These are phyloP conservation scores for Ophiostoma montium DNA, from an alignment of 2,329 filamentous ascomycete species.

Conservation along the genomic window DNA sequence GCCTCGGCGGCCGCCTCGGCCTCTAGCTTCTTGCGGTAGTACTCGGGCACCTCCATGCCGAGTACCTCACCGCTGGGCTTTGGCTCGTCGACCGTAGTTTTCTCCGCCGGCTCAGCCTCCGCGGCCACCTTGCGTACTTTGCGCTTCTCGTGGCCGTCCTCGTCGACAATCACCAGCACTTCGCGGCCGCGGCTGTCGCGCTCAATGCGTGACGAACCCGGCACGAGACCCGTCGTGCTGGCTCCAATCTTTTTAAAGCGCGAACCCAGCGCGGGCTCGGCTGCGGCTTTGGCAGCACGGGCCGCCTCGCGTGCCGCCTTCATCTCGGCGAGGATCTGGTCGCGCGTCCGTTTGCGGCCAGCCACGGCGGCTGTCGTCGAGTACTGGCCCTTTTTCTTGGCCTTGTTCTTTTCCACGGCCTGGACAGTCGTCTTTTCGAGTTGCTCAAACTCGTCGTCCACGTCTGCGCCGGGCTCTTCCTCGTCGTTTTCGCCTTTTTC, in stretches of 20 bases:
- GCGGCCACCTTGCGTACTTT: slow-evolving; percentile 38
- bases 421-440: slow-evolving; percentile 41
- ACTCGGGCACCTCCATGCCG: slow-evolving; percentile 52
- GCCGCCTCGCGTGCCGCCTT: slow-evolving; percentile 49
- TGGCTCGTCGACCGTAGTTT: slow-evolving; percentile 20
- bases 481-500: slow-evolving; percentile 3
- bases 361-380: slow-evolving; percentile 36
- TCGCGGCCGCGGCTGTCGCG: slow-evolving; percentile 46
- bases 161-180: slow-evolving; percentile 50
- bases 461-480: slow-evolving; percentile 24
- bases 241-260: slow-evolving; percentile 53
- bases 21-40: slow-evolving; percentile 35
- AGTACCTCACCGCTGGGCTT: slow-evolving; percentile 40
- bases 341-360: slow-evolving; percentile 47
- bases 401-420: slow-evolving; percentile 35
- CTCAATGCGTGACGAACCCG: slow-evolving; percentile 37
- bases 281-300: slow-evolving; percentile 39
- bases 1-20: slow-evolving; percentile 29
- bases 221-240: slow-evolving; percentile 16
- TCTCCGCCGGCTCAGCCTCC: slow-evolving; percentile 22
- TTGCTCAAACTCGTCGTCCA: slow-evolving; percentile 54
- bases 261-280: slow-evolving; percentile 37
- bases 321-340: slow-evolving; percentile 53
- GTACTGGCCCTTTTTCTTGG: slow-evolving; percentile 47
- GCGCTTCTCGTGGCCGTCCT: slow-evolving; percentile 51